phyloP scores from a whole-genome alignment of 306 rosid species.

The Albizia julibrissin region DNA sequence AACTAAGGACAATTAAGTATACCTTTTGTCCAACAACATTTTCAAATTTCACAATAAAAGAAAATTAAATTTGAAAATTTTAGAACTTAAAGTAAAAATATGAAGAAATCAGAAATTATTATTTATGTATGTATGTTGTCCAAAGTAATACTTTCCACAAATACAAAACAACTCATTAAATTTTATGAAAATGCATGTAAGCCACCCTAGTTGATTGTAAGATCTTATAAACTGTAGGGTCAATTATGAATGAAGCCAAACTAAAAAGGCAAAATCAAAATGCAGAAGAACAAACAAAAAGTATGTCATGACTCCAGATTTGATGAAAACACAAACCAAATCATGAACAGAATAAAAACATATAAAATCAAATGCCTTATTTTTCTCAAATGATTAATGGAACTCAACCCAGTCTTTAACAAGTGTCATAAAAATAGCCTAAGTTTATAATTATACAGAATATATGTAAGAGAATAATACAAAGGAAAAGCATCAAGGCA shows the following conservation, averaged over 20 bases:
- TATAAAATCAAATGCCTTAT: not conserved
- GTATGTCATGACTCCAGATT: not conserved
- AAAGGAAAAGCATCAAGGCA: constrained; percentile 41
- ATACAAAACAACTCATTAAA: not conserved
- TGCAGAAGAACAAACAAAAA: not conserved
- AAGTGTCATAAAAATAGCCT: constrained; percentile 44
- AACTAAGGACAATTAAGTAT: not conserved
- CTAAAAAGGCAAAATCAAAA: too few relatives aligned
- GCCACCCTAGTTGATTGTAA: too few relatives aligned
- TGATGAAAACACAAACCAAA: not conserved
- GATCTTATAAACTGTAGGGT: too few relatives aligned
- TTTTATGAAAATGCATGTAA: not conserved
- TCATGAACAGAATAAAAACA: not conserved
- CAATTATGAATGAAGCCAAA: too few relatives aligned
- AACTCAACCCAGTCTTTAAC: constrained; percentile 25
- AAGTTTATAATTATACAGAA: constrained; percentile 47
- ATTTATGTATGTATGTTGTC: too few relatives aligned
- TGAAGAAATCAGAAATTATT: not conserved
- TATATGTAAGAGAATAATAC: constrained; percentile 42
- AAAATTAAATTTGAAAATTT: too few relatives aligned
- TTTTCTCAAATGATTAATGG: constrained; percentile 2
- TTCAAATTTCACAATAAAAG: too few relatives aligned
- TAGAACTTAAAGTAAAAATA: not conserved
- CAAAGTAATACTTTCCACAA: too few relatives aligned
- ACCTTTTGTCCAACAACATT: not conserved